A percentile compares a stretch with the other conserved stretches of the same genome.
These are phyloP conservation scores for Coemansia erecta DNA, from an alignment of 192 early-diverging fungal genomes.

Conservation along the genomic window DNA sequence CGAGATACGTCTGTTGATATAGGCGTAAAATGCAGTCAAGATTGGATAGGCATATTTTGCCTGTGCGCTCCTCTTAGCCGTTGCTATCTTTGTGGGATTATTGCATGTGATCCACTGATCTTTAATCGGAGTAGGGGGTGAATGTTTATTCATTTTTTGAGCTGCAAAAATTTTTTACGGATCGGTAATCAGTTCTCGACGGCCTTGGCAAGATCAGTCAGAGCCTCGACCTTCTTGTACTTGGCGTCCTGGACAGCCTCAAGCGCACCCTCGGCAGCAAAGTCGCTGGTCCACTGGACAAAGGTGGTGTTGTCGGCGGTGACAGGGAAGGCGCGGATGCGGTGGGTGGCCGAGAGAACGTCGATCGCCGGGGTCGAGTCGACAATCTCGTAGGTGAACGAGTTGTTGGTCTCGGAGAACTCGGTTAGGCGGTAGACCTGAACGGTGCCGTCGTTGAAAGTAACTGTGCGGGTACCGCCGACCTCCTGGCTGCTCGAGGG, in stretches of 20 bases:
- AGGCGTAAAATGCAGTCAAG: too few relatives aligned
- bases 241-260: constrained; percentile 56
- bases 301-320: constrained; percentile 56
- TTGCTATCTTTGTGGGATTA: neutral
- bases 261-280: constrained; percentile 50
- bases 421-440: constrained; percentile 58
- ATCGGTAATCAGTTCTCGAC: constrained; percentile 20
- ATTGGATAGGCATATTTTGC: too few relatives aligned
- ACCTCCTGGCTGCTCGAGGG: constrained; percentile 38
- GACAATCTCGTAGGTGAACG: constrained; percentile 59
- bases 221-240: constrained; percentile 61
- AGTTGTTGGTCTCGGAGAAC: constrained; percentile 51
- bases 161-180: neutral
- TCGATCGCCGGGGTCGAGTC: constrained; percentile 53
- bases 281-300: constrained; percentile 62
- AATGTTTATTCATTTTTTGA: neutral
- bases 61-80: too few relatives aligned
- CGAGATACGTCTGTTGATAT: neutral
- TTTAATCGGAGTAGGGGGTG: neutral
- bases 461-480: constrained; percentile 53
- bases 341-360: constrained; percentile 58
- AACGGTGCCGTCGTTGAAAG: constrained; percentile 57
- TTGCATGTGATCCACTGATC: constrained; percentile 1
- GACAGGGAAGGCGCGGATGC: constrained; percentile 50
- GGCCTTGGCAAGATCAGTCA: constrained; percentile 56